Conservation (phyloP, 805 yeast genomes). For the Wickerhamiella vanderwaltii region DNA sequence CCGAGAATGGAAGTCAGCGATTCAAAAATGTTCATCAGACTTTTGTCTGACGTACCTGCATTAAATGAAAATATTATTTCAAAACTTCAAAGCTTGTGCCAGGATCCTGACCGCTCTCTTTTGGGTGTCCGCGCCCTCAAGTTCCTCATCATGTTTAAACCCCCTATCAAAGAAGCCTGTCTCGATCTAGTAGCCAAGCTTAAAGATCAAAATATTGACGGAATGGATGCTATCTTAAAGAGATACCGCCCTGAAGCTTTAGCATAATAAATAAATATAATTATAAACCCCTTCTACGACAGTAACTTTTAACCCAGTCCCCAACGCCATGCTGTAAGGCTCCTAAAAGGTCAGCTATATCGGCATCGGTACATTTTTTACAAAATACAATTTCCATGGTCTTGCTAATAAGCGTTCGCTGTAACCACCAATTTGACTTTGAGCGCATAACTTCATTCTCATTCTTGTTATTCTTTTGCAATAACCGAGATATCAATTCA, state of each 20-base stretch:
- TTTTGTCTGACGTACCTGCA: constrained; percentile 78
- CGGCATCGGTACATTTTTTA: constrained; percentile 5
- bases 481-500: constrained; percentile 1
- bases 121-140: constrained; percentile 76
- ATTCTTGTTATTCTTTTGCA: not conserved
- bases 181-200: constrained; percentile 28
- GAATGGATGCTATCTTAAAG: constrained; percentile 12
- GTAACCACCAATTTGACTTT: constrained; percentile 8
- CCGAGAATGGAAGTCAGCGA: constrained; percentile 78
- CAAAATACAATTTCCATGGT: constrained; percentile 3
- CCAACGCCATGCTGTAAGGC: not conserved
- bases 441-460: constrained; percentile 6
- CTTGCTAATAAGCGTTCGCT: not conserved
- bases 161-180: constrained; percentile 53
- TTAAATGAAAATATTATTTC: constrained; percentile 49
- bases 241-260: constrained; percentile 10
- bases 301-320: constrained; percentile 6
- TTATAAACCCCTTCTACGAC: constrained; percentile 3
- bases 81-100: constrained; percentile 59
- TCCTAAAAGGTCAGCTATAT: constrained; percentile 4
- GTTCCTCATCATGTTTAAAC: constrained; percentile 73
- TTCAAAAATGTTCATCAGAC: constrained; percentile 64
- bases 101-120: constrained; percentile 71
- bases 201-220: constrained; percentile 21
- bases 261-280: constrained; percentile 1